A percentile compares a stretch with the other conserved stretches of the same genome.
Conservation (phyloP, 495 filamentous ascomycete genomes). For the Staphylotrichum tortipilum region DNA sequence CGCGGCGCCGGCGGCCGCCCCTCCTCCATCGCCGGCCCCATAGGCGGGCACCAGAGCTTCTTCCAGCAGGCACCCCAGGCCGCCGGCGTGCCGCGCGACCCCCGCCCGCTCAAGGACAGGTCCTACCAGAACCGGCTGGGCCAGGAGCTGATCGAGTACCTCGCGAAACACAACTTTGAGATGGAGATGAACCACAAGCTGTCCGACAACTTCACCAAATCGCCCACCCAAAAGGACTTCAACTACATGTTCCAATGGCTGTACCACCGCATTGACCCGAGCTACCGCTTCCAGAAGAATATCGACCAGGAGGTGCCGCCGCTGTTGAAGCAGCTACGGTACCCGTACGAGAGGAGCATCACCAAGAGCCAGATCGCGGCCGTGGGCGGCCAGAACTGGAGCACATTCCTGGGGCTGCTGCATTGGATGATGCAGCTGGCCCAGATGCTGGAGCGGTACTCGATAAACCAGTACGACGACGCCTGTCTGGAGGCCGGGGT, state of each 20-base stretch:
- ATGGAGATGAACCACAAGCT: conserved; percentile 92
- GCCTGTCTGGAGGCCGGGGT: conserved; percentile 76
- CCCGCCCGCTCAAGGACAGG: conserved; percentile 77
- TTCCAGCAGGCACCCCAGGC: conserved; percentile 75
- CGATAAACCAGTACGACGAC: conserved; percentile 69
- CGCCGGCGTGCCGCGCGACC: conserved; percentile 75
- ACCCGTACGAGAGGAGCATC: conserved; percentile 88
- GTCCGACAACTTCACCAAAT: conserved; percentile 75
- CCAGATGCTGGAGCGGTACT: conserved; percentile 77
- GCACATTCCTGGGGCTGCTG: conserved; percentile 81
- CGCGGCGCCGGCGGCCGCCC: conserved; percentile 57
- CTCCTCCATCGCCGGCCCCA: conserved; percentile 46
- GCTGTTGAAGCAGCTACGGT: conserved; percentile 83
- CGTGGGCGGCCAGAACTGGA: conserved; percentile 94
- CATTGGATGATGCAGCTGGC: conserved; percentile 99
- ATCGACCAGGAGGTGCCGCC: conserved; percentile 92
- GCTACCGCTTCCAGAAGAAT: conserved; percentile 79
- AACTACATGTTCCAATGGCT: conserved; percentile 95
- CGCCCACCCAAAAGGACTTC: conserved; percentile 97
- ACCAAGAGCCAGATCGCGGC: conserved; percentile 91
- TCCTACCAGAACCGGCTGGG: conserved; percentile 72
- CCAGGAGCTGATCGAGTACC: conserved; percentile 84
- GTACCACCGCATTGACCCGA: conserved; percentile 88
- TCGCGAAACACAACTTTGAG: conserved; percentile 87
- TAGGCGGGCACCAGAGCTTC: conserved; percentile 68